Conservation (phyloP, 2,329 filamentous ascomycete genomes). For the Aspergillus tubingensis region DNA sequence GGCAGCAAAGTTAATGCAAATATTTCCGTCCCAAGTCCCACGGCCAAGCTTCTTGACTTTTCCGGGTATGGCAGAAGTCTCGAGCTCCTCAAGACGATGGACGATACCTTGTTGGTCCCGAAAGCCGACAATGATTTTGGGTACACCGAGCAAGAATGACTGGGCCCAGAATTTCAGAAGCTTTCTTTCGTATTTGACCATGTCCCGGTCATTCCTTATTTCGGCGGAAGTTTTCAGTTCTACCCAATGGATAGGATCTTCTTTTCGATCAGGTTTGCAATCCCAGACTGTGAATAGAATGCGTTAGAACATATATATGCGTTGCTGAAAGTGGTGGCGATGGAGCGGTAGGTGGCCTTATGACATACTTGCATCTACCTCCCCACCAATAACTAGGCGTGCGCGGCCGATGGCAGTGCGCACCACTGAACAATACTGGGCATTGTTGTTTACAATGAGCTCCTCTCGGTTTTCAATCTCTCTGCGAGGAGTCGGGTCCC, state of each 20-base stretch:
- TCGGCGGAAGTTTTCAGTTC: slow-evolving; percentile 90
- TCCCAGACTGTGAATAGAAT: slow-evolving; percentile 68
- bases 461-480: slow-evolving; percentile 76
- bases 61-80: slow-evolving; percentile 75
- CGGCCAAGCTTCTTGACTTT: slow-evolving; percentile 68
- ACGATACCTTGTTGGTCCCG: slow-evolving; percentile 73
- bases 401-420: slow-evolving; percentile 79
- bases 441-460: slow-evolving; percentile 78
- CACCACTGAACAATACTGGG: slow-evolving; percentile 94
- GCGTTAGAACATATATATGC: slow-evolving; percentile 2
- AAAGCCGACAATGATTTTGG: slow-evolving; percentile 88
- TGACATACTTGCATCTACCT: slow-evolving; percentile 79
- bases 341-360: background rate
- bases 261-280: slow-evolving; percentile 67
- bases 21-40: slow-evolving; percentile 83
- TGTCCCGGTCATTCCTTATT: slow-evolving; percentile 67
- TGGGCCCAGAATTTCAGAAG: slow-evolving; percentile 96
- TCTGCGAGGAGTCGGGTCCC: slow-evolving; percentile 70
- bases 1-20: slow-evolving; percentile 87
- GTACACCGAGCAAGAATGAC: slow-evolving; percentile 89
- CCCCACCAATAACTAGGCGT: slow-evolving; percentile 78
- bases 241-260: slow-evolving; percentile 81
- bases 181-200: slow-evolving; percentile 80
- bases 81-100: slow-evolving; percentile 71
- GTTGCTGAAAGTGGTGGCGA: background rate